Conservation (phyloP, 129 eudicot species). For the Tagetes erecta region DNA sequence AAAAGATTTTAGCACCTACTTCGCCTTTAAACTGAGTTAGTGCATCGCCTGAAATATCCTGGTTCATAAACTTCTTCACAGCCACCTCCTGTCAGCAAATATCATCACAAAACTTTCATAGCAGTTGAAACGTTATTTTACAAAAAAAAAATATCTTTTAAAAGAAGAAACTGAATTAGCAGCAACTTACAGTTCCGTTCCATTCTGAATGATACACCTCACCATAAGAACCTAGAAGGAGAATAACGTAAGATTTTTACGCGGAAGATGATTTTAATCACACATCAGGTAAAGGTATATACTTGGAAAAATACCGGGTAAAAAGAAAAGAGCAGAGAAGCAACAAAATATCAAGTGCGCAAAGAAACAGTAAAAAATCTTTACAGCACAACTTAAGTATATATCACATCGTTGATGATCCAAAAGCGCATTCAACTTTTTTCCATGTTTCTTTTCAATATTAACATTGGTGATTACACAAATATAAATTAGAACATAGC, state of each 20-base stretch:
- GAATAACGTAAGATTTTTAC: slow-evolving; percentile 16
- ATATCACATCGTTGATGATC: background rate
- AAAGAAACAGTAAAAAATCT: background rate
- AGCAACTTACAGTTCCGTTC: slow-evolving; percentile 90
- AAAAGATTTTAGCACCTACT: slow-evolving; percentile 43
- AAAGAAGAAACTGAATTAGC: slow-evolving; percentile 1
- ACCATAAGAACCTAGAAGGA: slow-evolving; percentile 85
- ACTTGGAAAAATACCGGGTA: slow-evolving; percentile 8
- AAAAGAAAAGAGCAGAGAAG: background rate
- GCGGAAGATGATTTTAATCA: slow-evolving; percentile 7
- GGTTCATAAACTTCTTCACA: slow-evolving; percentile 89
- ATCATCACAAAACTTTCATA: slow-evolving; percentile 12
- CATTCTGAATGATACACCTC: slow-evolving; percentile 95
- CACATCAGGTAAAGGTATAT: slow-evolving; percentile 7
- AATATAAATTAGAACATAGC: background rate
- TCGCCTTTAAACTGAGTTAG: slow-evolving; percentile 84
- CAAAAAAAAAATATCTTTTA: background rate
- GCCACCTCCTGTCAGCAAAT: slow-evolving; percentile 83
- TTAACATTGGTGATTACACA: background rate
- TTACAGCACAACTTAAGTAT: slow-evolving; percentile 6
- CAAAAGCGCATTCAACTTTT: background rate
- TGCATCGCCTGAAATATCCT: slow-evolving; percentile 88
- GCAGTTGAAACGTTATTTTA: background rate
- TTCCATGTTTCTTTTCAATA: background rate
- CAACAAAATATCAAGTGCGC: slow-evolving; percentile 6